phyloP scores from a whole-genome alignment of 768 basidiomycete genomes.

The Gyrodon lividus region DNA sequence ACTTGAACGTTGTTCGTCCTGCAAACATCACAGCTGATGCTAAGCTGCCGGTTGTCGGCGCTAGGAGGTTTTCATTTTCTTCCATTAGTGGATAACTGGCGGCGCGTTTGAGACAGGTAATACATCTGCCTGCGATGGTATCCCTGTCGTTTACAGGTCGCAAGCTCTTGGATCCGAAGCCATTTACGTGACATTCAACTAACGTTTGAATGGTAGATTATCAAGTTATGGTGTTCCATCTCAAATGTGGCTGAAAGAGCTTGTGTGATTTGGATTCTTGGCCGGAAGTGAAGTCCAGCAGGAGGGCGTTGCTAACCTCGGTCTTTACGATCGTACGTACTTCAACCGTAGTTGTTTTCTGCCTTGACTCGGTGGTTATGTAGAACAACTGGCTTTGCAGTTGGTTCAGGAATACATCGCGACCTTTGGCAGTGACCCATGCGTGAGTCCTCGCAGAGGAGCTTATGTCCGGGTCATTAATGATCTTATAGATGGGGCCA shows the following conservation, averaged over 20 bases:
- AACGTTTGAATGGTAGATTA: slow-evolving; percentile 29
- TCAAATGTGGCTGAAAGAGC: neutral
- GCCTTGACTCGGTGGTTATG: neutral
- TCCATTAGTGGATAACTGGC: slow-evolving; percentile 31
- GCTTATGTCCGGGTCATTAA: neutral
- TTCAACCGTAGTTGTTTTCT: neutral
- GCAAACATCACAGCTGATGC: neutral
- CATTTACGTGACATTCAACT: slow-evolving; percentile 38
- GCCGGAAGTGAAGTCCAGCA: slow-evolving; percentile 36
- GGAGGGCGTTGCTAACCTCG: slow-evolving; percentile 42
- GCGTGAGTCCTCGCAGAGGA: neutral
- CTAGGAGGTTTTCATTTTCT: neutral
- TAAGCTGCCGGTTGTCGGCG: neutral
- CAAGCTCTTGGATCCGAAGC: slow-evolving; percentile 30
- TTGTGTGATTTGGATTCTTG: slow-evolving; percentile 35
- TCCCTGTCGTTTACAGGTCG: slow-evolving; percentile 29
- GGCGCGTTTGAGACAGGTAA: slow-evolving; percentile 35
- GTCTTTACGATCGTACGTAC: slow-evolving; percentile 43
- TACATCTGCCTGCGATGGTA: slow-evolving; percentile 19
- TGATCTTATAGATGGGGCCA: slow-evolving; percentile 26
- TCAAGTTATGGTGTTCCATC: too few species aligned
- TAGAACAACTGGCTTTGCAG: slow-evolving; percentile 39
- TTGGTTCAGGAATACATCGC: slow-evolving; percentile 44
- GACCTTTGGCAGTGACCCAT: slow-evolving; percentile 45
- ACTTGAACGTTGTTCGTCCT: slow-evolving; percentile 2